Evolutionary conservation across 306 rosid species (phyloP).

Genomic region (Prunus davidiana): DNA sequence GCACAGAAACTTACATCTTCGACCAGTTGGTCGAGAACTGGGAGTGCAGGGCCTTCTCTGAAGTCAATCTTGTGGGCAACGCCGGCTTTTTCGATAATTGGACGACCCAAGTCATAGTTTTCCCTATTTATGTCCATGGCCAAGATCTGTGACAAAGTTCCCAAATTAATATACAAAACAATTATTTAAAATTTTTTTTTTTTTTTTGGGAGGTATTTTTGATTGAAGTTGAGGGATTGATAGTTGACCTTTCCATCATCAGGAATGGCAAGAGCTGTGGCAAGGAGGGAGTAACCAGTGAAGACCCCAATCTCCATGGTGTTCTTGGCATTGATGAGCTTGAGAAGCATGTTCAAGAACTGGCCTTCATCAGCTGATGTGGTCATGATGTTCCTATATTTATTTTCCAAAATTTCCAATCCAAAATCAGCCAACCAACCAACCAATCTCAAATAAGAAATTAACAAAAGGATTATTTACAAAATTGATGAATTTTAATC

Average conservation of each 20-base stretch:
- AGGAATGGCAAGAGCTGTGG: conserved; percentile 91
- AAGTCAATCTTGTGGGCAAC: conserved; percentile 87
- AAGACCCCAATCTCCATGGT: conserved; percentile 97
- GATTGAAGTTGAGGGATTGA: background rate
- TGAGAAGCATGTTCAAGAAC: conserved; percentile 82
- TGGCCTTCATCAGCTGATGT: conserved; percentile 95
- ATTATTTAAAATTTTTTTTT: background rate
- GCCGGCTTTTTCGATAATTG: conserved; percentile 70
- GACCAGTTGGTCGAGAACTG: conserved; percentile 65
- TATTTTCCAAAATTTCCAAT: background rate
- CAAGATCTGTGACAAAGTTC: conserved; percentile 49
- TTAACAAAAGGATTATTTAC: background rate
- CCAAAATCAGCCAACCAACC: background rate
- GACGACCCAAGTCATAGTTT: conserved; percentile 82
- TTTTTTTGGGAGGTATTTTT: background rate
- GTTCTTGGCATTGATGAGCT: conserved; percentile 87
- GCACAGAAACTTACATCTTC: conserved; percentile 45
- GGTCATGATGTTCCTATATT: conserved; percentile 84
- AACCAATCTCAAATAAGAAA: background rate
- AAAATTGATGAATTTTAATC: background rate
- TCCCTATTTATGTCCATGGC: conserved; percentile 94
- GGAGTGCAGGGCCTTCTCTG: conserved; percentile 97
- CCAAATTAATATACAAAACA: background rate
- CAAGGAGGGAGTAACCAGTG: conserved; percentile 92
- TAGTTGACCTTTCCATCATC: conserved; percentile 76